phyloP scores from a whole-genome alignment of 2,329 filamentous ascomycete species.

The Aspergillus terreus region DNA sequence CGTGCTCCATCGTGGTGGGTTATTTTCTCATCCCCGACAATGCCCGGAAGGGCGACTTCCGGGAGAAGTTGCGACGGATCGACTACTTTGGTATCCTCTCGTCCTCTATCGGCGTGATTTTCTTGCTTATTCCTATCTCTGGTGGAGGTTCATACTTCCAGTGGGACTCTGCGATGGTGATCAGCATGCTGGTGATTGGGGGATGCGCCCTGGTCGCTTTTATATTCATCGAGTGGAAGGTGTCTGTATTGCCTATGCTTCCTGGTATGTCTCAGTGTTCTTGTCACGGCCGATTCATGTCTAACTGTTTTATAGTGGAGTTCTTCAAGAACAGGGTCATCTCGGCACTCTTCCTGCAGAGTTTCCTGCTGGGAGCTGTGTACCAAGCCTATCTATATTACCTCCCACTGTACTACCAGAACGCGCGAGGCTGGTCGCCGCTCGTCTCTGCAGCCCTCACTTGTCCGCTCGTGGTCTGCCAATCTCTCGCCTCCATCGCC shows the following conservation, averaged over 20 bases:
- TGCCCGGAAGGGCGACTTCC: constrained; percentile 45
- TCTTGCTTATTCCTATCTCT: constrained; percentile 62
- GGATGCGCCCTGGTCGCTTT: constrained; percentile 47
- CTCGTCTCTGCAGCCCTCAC: constrained; percentile 51
- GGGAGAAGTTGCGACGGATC: constrained; percentile 51
- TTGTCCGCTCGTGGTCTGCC: constrained; percentile 48
- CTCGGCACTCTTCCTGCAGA: constrained; percentile 54
- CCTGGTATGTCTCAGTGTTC: constrained; percentile 33
- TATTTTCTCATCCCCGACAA: constrained; percentile 53
- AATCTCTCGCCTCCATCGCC: constrained; percentile 36
- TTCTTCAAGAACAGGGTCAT: constrained; percentile 56
- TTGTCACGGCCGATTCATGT: neutral
- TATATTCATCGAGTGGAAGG: constrained; percentile 53
- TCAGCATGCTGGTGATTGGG: constrained; percentile 56
- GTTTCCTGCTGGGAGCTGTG: constrained; percentile 57
- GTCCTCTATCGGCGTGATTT: constrained; percentile 54
- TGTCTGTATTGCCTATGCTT: constrained; percentile 57
- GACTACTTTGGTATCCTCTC: constrained; percentile 58
- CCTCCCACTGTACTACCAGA: constrained; percentile 60
- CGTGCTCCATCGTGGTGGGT: constrained; percentile 45
- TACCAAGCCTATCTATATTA: constrained; percentile 61
- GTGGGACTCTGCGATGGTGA: constrained; percentile 56
- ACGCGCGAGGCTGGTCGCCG: constrained; percentile 46
- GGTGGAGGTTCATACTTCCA: constrained; percentile 57
- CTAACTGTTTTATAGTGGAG: constrained; percentile 21